These are phyloP conservation scores for Xylariaceae sp. DNA, from an alignment of 2,329 filamentous ascomycete species.

Conservation along the genomic window DNA sequence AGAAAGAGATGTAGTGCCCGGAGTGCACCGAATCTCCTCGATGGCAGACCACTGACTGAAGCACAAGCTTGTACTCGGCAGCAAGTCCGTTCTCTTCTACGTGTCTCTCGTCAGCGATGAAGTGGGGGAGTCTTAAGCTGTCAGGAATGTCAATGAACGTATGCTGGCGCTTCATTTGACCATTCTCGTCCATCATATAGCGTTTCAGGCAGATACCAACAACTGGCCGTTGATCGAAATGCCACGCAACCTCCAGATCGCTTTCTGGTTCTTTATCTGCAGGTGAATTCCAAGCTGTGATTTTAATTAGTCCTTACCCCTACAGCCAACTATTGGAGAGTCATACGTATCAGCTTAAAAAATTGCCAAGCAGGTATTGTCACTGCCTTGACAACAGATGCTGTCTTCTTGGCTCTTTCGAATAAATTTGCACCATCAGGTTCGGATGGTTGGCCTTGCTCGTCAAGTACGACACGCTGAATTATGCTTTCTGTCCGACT, in stretches of 20 bases:
- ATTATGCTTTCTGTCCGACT: constrained; percentile 60
- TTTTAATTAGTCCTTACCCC: constrained; percentile 36
- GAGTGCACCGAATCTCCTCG: constrained; percentile 82
- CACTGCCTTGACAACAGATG: constrained; percentile 73
- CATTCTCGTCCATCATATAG: constrained; percentile 74
- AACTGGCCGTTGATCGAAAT: constrained; percentile 83
- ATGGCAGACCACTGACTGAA: constrained; percentile 93
- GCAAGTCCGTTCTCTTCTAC: constrained; percentile 68
- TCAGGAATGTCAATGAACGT: constrained; percentile 90
- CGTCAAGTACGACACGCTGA: constrained; percentile 59
- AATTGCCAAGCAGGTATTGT: constrained; percentile 98
- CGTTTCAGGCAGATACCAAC: constrained; percentile 92
- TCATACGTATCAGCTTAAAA: constrained; percentile 85
- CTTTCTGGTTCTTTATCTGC: constrained; percentile 55
- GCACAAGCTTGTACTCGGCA: constrained; percentile 88
- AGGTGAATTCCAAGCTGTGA: constrained; percentile 78
- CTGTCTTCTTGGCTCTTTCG: constrained; percentile 48
- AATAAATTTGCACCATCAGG: constrained; percentile 46
- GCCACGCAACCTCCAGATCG: constrained; percentile 82
- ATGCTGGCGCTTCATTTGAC: constrained; percentile 70
- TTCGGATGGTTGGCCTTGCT: constrained; percentile 49
- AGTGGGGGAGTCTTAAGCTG: constrained; percentile 80
- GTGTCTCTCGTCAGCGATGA: constrained; percentile 78
- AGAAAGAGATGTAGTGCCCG: constrained; percentile 88
- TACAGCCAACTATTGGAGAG: background rate